Evolutionary conservation across 1,139 yeast genomes (phyloP).

Genomic region (Debaryomyces fabryi): DNA sequence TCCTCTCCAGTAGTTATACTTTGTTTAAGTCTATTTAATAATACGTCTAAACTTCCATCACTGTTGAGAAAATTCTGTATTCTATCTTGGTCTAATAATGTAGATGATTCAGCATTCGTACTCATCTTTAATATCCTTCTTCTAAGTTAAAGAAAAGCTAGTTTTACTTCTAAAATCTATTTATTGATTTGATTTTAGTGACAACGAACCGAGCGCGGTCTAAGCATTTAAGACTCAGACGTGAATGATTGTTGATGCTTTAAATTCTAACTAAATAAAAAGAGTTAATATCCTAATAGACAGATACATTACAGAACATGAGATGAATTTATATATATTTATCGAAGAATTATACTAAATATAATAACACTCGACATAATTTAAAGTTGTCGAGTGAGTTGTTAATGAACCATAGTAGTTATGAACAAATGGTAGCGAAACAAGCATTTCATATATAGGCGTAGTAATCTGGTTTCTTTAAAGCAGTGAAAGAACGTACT

Average conservation of each 20-base stretch:
- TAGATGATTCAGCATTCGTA: slow-evolving; percentile 21
- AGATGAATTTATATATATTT: background rate
- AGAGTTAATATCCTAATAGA: background rate
- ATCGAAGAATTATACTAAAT: background rate
- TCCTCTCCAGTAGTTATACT: slow-evolving; percentile 84
- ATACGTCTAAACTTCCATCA: slow-evolving; percentile 58
- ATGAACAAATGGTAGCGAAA: background rate
- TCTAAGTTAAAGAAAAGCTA: background rate
- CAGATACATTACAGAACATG: background rate
- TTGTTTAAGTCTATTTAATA: slow-evolving; percentile 75
- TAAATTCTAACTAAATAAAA: background rate
- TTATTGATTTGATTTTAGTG: background rate
- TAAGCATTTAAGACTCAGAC: background rate
- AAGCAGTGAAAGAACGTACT: background rate
- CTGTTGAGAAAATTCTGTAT: slow-evolving; percentile 37
- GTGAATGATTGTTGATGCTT: background rate
- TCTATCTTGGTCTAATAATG: slow-evolving; percentile 31
- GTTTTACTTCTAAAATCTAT: background rate
- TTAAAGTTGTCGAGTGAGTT: background rate
- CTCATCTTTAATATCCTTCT: slow-evolving; percentile 9
- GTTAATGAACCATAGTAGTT: background rate
- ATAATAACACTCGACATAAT: background rate
- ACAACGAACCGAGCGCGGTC: slow-evolving; percentile 1
- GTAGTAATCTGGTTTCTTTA: background rate
- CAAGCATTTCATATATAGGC: background rate